These are phyloP conservation scores for Diplocarpon rosae DNA, from an alignment of 2,329 filamentous ascomycete genomes.

Conservation along the genomic window DNA sequence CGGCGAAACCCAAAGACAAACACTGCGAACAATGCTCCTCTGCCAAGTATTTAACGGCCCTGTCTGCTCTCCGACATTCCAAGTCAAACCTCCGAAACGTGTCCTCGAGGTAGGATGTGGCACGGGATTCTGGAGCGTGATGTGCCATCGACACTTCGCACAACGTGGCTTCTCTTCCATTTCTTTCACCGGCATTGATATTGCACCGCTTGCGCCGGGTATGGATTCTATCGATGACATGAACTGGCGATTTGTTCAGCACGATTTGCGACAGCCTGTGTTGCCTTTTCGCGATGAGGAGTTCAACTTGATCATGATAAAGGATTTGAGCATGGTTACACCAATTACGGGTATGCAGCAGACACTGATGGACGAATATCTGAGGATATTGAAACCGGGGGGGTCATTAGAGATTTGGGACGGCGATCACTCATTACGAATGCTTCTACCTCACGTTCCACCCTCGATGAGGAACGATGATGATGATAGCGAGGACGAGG, in stretches of 20 bases:
- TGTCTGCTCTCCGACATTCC: constrained; percentile 59
- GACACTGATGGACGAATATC: constrained; percentile 54
- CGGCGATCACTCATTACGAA: constrained; percentile 72
- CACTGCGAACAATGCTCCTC: constrained; percentile 68
- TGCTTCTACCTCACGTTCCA: constrained; percentile 63
- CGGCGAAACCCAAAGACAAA: constrained; percentile 77
- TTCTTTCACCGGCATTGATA: constrained; percentile 72
- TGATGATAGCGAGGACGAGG: constrained; percentile 41
- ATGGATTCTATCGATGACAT: constrained; percentile 57
- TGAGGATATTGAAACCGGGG: constrained; percentile 66
- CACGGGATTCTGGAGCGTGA: constrained; percentile 79
- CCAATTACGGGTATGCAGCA: constrained; percentile 46
- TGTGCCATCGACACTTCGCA: constrained; percentile 72
- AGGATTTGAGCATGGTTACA: constrained; percentile 64
- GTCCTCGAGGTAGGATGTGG: constrained; percentile 85
- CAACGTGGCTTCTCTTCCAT: constrained; percentile 57
- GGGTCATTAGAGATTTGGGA: constrained; percentile 86
- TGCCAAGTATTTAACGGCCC: constrained; percentile 73
- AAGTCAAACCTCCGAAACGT: constrained; percentile 56
- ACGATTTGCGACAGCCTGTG: constrained; percentile 66
- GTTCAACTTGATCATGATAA: constrained; percentile 83
- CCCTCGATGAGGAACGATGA: constrained; percentile 31
- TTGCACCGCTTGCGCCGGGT: constrained; percentile 60
- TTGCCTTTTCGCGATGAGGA: constrained; percentile 70
- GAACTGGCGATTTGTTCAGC: constrained; percentile 80